Evolutionary conservation across 495 filamentous ascomycete genomes (phyloP).

Genomic region (Xylaria scruposa): DNA sequence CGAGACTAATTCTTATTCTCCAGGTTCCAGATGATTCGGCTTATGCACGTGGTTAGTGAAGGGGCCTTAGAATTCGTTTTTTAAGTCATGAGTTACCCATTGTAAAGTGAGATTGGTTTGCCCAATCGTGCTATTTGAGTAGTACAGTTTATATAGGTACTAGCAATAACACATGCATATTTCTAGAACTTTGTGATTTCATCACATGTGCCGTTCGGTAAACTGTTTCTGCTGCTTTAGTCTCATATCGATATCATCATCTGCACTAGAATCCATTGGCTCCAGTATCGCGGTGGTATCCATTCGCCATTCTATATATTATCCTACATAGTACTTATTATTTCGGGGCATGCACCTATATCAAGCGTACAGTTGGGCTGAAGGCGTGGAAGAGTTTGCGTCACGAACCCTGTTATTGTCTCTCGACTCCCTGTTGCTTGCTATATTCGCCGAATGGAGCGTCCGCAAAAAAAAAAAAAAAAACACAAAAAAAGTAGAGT

Average conservation of each 20-base stretch:
- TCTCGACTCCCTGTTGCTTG: slow-evolving; percentile 4
- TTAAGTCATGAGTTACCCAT: background rate
- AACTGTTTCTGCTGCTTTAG: background rate
- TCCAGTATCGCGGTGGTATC: too few species aligned
- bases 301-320: background rate
- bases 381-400: background rate
- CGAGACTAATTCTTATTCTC: slow-evolving; percentile 4
- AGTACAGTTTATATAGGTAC: background rate
- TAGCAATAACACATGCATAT: background rate
- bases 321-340: background rate
- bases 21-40: background rate
- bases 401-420: slow-evolving; percentile 3
- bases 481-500: background rate
- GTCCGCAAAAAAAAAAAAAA: background rate
- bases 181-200: background rate
- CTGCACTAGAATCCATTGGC: background rate
- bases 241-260: background rate
- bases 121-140: background rate
- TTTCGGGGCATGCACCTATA: background rate
- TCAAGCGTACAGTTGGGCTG: background rate
- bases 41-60: background rate
- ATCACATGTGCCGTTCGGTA: background rate
- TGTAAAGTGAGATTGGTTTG: background rate
- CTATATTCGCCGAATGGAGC: slow-evolving; percentile 5
- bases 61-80: background rate